These are phyloP conservation scores for Gossypium davidsonii DNA, from an alignment of 441 rosid species.

Conservation along the genomic window DNA sequence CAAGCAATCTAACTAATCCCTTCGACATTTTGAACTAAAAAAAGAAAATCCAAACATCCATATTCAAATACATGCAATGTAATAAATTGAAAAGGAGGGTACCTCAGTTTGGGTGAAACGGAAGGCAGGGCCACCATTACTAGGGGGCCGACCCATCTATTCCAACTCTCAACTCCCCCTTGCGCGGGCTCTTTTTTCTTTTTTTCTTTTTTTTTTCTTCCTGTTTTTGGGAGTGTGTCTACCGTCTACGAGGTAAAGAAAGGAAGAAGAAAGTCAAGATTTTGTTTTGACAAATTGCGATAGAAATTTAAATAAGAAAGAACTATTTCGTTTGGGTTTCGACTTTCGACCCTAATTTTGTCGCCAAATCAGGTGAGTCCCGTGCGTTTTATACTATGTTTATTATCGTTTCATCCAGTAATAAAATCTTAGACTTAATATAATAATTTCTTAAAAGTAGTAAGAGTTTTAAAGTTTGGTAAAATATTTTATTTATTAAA, in stretches of 20 bases:
- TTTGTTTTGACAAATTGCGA: background rate
- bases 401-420: background rate
- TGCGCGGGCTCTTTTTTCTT: background rate
- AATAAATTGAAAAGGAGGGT: constrained; percentile 2
- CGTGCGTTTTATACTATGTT: background rate
- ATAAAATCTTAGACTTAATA: background rate
- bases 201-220: background rate
- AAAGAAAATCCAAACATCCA: background rate
- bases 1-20: constrained; percentile 12
- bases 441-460: background rate
- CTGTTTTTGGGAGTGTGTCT: background rate
- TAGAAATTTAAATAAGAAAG: background rate
- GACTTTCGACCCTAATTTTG: background rate
- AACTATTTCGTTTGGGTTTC: background rate
- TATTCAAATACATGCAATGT: background rate
- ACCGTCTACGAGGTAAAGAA: background rate
- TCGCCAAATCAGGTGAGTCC: background rate
- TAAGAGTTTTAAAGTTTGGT: background rate
- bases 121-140: constrained; percentile 90
- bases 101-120: constrained; percentile 79
- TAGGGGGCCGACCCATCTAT: constrained; percentile 69
- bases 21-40: constrained; percentile 7
- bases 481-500: too few relatives aligned
- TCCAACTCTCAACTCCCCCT: background rate
- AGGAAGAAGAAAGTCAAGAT: background rate